Evolutionary conservation across 2,329 filamentous ascomycete genomes (phyloP).

Genomic region (Fusarium secorum): DNA sequence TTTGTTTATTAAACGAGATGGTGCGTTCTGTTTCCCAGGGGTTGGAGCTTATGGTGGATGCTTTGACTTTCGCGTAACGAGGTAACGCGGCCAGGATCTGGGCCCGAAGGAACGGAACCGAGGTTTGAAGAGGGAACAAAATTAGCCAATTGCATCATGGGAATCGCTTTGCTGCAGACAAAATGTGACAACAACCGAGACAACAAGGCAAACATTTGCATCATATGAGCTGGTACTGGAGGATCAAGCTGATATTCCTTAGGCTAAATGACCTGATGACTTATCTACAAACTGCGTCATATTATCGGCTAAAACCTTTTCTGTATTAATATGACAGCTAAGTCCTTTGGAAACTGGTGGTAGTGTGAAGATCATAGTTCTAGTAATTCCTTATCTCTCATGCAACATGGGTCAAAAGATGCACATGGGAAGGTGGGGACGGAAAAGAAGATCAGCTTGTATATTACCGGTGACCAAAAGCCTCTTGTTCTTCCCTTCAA

Average conservation of each 20-base stretch:
- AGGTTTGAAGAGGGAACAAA: background rate
- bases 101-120: slow-evolving; percentile 17
- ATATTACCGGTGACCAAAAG: background rate
- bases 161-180: background rate
- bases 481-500: background rate
- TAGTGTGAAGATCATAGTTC: background rate
- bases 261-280: background rate
- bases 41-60: background rate
- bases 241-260: background rate
- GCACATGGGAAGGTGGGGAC: background rate
- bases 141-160: background rate
- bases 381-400: background rate
- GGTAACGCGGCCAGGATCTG: background rate
- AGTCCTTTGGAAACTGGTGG: background rate
- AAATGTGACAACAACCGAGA: background rate
- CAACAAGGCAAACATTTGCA: background rate
- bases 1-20: background rate
- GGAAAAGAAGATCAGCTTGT: background rate
- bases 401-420: background rate
- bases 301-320: background rate
- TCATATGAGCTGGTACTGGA: background rate
- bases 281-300: background rate
- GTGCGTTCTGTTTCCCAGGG: background rate
- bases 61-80: background rate
- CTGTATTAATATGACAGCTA: background rate